Base-by-base conservation (phyloP, 192 early-diverging fungal genomes). In the Rhizophlyctis rosea region DNA sequence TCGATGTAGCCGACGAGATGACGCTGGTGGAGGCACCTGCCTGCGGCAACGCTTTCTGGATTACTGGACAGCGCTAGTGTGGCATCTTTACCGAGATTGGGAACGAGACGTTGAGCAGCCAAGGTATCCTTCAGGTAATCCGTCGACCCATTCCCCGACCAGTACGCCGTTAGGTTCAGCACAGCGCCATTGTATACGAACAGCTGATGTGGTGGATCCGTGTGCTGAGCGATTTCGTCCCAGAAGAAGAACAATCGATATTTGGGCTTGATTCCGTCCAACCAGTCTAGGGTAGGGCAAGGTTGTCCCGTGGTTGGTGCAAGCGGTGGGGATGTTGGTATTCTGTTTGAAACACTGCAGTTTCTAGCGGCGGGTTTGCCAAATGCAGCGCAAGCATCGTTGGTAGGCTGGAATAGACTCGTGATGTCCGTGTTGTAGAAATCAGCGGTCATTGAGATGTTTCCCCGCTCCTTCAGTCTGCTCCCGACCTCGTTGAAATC, bases 401-500 rank as follows among this genome's bases (percentile, higher is more conserved):
- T 21, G 23, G 31, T 13, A n/a, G 55, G 47, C 9, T 32, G 23
- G 53, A 78, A 76, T 18, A 79, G 58, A 2, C 31, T 34, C 7
- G 73, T 72, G 51, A 80, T 54, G 54, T 75, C 72, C 9, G 54
- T 35, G 24, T 72, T 65, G 39, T 64, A 53, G 66, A 70, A 80
- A 53, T 75, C 70, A 3, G 64, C 39, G 4, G 58, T 70, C 48
- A 73, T 50, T 21, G 39, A 3, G 1, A 76, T 56, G 0, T 44
- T 55, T 3, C 28, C 50, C 4, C 34, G 49, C 50, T 54, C 50
- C 0, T 48, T 23, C 27, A 74, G 74, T 9, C 67, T 3, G 24
- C 3, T 14, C 32, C 47, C 25, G 4, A 65, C 61, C 28, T 67
- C 47, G 33, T 65, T 54, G 44, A 79, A 75, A 35, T 72, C 71